These are phyloP conservation scores for Leishmania aethiopica DNA, from an alignment of 208 protist genomes.

Conservation along the genomic window DNA sequence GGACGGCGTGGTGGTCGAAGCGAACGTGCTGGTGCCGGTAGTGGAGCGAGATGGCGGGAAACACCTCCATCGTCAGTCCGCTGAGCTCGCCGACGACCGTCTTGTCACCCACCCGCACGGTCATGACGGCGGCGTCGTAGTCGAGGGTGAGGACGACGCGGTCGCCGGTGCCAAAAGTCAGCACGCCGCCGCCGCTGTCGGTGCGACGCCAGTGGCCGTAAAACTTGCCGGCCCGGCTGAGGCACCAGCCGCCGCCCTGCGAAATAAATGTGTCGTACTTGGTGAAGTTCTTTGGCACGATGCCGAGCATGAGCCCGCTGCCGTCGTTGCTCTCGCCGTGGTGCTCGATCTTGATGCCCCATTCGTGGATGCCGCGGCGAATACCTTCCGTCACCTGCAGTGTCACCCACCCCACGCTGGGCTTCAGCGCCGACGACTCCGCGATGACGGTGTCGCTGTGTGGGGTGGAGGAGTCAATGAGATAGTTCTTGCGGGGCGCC, in stretches of 20 bases:
- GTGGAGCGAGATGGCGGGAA: conserved; percentile 91
- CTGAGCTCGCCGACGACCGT: conserved; percentile 86
- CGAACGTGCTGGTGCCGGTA: conserved; percentile 93
- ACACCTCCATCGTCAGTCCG: conserved; percentile 88
- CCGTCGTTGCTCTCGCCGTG: conserved; percentile 92
- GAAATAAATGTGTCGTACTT: conserved; percentile 95
- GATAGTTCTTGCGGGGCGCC: conserved; percentile 80
- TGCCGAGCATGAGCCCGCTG: conserved; percentile 93
- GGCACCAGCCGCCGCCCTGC: conserved; percentile 92
- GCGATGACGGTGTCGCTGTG: conserved; percentile 90
- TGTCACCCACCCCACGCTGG: conserved; percentile 92
- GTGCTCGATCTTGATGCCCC: conserved; percentile 91
- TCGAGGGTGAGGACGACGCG: conserved; percentile 88
- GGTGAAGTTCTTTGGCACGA: conserved; percentile 87
- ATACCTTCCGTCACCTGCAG: conserved; percentile 91
- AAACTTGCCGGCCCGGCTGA: conserved; percentile 92
- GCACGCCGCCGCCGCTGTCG: conserved; percentile 45
- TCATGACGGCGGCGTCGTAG: conserved; percentile 87
- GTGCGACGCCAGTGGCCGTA: conserved; percentile 92
- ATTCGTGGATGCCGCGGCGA: conserved; percentile 88
- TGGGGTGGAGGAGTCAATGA: conserved; percentile 88
- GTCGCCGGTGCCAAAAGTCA: conserved; percentile 90
- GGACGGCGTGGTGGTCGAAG: conserved; percentile 86
- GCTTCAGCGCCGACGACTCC: conserved; percentile 89
- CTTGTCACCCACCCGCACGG: conserved; percentile 85